A percentile compares a stretch with the other conserved stretches of the same genome.
These are phyloP conservation scores for Crithidia sp. DNA, from an alignment of 208 protist genomes.

Conservation along the genomic window DNA sequence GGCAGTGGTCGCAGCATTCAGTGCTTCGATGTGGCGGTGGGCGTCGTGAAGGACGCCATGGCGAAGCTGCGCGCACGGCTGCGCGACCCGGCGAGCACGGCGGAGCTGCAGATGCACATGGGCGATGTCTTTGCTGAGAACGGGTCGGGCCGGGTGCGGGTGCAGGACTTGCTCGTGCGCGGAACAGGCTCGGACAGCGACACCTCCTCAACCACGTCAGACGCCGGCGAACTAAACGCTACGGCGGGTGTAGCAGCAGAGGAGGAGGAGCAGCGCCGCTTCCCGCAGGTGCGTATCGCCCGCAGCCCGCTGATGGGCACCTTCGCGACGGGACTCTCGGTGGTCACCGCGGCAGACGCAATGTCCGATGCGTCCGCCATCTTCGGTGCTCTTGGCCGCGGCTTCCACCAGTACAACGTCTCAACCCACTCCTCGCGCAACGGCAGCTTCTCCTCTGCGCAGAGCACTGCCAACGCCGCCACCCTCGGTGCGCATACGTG, in stretches of 20 bases:
- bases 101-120: slow-evolving; percentile 24
- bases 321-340: slow-evolving; percentile 10
- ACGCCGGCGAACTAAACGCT: neutral
- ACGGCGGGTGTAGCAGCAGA: neutral
- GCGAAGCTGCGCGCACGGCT: slow-evolving; percentile 13
- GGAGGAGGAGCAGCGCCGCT: neutral
- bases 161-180: slow-evolving; percentile 14
- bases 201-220: neutral
- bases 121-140: slow-evolving; percentile 14
- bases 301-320: slow-evolving; percentile 31
- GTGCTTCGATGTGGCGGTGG: slow-evolving; percentile 12
- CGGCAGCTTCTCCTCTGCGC: slow-evolving; percentile 4
- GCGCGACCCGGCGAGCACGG: slow-evolving; percentile 11
- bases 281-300: slow-evolving; percentile 18
- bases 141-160: neutral
- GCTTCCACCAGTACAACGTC: slow-evolving; percentile 25
- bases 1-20: slow-evolving; percentile 27
- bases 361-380: neutral
- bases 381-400: slow-evolving; percentile 5
- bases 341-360: slow-evolving; percentile 1
- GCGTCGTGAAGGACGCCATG: slow-evolving; percentile 18
- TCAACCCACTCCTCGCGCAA: slow-evolving; percentile 11
- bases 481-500: neutral
- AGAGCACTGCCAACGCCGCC: neutral
- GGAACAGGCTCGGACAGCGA: slow-evolving; percentile 6